Conservation (phyloP, 2,329 filamentous ascomycete genomes). For the Penicillium vulpinum region DNA sequence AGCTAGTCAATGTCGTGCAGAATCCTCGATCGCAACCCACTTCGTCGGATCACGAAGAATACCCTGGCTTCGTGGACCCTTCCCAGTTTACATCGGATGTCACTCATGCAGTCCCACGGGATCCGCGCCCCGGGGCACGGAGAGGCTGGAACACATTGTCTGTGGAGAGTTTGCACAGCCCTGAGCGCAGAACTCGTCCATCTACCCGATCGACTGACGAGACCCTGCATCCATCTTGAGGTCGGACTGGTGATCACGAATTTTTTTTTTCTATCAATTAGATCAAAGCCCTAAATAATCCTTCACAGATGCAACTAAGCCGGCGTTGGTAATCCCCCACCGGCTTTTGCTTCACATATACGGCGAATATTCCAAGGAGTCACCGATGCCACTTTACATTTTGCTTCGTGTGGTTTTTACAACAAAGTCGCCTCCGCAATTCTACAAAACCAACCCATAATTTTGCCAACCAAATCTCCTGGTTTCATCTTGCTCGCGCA, state of each 20-base stretch:
- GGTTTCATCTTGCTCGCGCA: not conserved
- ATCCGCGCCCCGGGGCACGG: slow-evolving; percentile 13
- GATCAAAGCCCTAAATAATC: not conserved
- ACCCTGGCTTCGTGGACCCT: slow-evolving; percentile 45
- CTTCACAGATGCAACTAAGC: too few relatives aligned
- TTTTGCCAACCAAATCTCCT: not conserved
- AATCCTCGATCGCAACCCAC: slow-evolving; percentile 31
- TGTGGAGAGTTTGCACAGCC: slow-evolving; percentile 30
- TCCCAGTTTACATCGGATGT: slow-evolving; percentile 41
- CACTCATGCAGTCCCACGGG: slow-evolving; percentile 34
- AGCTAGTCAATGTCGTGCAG: slow-evolving; percentile 44
- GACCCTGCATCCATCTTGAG: slow-evolving; percentile 20
- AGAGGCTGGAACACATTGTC: slow-evolving; percentile 29
- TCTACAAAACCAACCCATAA: not conserved
- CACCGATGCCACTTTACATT: too few relatives aligned
- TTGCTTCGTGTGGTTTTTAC: not conserved
- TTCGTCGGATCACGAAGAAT: slow-evolving; percentile 36
- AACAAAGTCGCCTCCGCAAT: not conserved
- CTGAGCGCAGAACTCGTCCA: slow-evolving; percentile 24
- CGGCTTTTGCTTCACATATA: not conserved
- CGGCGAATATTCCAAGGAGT: too few relatives aligned
- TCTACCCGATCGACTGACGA: slow-evolving; percentile 19
- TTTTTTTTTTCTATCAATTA: not conserved
- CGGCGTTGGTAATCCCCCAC: not conserved
- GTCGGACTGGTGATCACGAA: not conserved